These are phyloP conservation scores for Blepharisma japonicum DNA, from an alignment of 73 alveolate genomes.

Conservation along the genomic window DNA sequence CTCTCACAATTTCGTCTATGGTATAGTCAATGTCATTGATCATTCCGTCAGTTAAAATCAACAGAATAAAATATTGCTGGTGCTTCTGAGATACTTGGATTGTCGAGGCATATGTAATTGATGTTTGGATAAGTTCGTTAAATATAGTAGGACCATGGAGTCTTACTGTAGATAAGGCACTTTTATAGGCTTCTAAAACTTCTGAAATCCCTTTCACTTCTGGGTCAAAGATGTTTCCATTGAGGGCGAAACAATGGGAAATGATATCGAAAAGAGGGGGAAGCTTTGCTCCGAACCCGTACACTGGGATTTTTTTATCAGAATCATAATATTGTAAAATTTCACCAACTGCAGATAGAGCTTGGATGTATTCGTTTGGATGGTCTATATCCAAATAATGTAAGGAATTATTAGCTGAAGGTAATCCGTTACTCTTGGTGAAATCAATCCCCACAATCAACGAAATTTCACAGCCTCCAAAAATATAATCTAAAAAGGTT, in stretches of 20 bases:
- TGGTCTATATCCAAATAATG: conserved; percentile 52
- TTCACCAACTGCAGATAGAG: conserved; percentile 68
- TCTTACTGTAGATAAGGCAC: conserved; percentile 48
- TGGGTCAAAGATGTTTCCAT: conserved; percentile 85
- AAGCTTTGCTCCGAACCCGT: conserved; percentile 93
- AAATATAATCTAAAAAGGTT: conserved; percentile 79
- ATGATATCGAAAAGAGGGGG: conserved; percentile 58
- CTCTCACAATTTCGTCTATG: conserved; percentile 86
- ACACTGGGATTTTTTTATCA: conserved; percentile 88
- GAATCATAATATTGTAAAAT: conserved; percentile 84
- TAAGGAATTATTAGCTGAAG: conserved; percentile 58
- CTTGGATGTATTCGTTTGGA: conserved; percentile 77
- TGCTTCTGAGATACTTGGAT: conserved; percentile 52
- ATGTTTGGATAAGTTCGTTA: conserved; percentile 51
- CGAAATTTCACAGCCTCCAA: conserved; percentile 83
- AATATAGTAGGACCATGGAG: conserved; percentile 96
- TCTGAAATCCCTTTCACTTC: conserved; percentile 86
- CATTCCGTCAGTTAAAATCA: conserved; percentile 94
- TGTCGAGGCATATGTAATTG: conserved; percentile 57
- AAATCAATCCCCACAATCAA: conserved; percentile 87
- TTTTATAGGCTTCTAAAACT: conserved; percentile 70
- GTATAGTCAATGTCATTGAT: conserved; percentile 86
- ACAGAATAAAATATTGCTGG: conserved; percentile 63
- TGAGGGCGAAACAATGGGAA: conserved; percentile 89
- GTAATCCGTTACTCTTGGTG: conserved; percentile 86